A percentile compares a stretch with the other conserved stretches of the same genome.
These are phyloP conservation scores for Piper betle DNA, from an alignment of 164 flowering plant species.

Conservation along the genomic window DNA sequence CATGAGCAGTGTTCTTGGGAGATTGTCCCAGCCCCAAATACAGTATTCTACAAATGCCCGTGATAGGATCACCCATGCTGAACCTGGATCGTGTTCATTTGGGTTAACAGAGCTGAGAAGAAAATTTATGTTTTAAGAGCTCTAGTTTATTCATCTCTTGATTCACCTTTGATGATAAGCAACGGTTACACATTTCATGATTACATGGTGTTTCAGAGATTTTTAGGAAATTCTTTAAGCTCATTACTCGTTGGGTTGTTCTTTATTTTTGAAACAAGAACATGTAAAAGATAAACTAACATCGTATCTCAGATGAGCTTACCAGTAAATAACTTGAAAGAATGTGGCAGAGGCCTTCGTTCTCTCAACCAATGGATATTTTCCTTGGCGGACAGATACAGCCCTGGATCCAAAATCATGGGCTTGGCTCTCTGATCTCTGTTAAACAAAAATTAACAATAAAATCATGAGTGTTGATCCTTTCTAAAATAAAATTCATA, in stretches of 20 bases:
- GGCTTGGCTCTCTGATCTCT: conserved; percentile 86
- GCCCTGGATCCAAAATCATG: conserved; percentile 86
- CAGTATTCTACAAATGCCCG: conserved; percentile 58
- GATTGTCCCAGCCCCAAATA: conserved; percentile 86
- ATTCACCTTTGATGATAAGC: too few species aligned
- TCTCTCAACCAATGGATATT: conserved; percentile 53
- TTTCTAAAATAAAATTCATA: too few species aligned
- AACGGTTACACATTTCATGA: too few species aligned
- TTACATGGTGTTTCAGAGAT: too few species aligned
- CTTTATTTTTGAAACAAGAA: too few species aligned
- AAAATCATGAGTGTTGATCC: not conserved
- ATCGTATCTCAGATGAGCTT: not conserved
- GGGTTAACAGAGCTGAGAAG: not conserved
- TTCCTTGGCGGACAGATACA: conserved; percentile 37
- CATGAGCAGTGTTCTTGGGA: conserved; percentile 77
- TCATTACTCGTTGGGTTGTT: too few species aligned
- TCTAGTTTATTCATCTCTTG: too few species aligned
- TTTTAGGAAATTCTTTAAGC: too few species aligned
- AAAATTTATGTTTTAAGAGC: not conserved
- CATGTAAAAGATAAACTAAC: too few species aligned
- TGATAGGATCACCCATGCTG: conserved; percentile 80
- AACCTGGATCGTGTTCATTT: conserved; percentile 30
- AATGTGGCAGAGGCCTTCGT: conserved; percentile 50
- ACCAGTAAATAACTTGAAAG: conserved; percentile 81
- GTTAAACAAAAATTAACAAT: conserved; percentile 4